Evolutionary conservation across 1,284 basidiomycete genomes (phyloP).

Genomic region (Rhodotorula sp.): DNA sequence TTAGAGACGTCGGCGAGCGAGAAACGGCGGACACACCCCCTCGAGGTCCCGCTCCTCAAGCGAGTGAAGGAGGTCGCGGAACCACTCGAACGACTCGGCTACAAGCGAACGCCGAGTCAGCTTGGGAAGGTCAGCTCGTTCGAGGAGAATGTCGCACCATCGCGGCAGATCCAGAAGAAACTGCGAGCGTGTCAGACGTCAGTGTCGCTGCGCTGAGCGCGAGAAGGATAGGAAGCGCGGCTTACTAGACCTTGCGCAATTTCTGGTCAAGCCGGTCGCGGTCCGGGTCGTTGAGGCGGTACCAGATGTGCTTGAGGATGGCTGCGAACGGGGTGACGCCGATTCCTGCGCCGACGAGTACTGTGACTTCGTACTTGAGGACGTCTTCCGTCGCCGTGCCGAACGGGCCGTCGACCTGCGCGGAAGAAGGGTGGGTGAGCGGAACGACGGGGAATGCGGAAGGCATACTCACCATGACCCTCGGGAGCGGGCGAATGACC

Average conservation of each 20-base stretch:
- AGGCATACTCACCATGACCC: constrained; percentile 66
- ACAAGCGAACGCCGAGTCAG: background rate
- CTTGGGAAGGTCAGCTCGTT: background rate
- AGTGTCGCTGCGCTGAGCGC: background rate
- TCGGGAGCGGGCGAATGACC: constrained; percentile 69
- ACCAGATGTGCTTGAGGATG: constrained; percentile 91
- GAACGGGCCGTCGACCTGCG: constrained; percentile 45
- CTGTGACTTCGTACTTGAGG: constrained; percentile 67
- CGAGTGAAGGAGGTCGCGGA: constrained; percentile 84
- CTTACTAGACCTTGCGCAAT: constrained; percentile 51
- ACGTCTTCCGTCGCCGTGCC: constrained; percentile 42
- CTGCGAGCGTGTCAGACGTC: background rate
- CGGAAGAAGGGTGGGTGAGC: background rate
- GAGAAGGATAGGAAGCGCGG: background rate
- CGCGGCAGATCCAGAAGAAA: constrained; percentile 47
- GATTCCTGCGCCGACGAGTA: constrained; percentile 81
- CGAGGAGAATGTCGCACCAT: constrained; percentile 29
- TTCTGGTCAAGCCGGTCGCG: constrained; percentile 34
- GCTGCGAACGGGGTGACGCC: constrained; percentile 91
- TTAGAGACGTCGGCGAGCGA: background rate
- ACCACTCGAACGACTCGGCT: constrained; percentile 70
- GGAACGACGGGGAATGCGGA: background rate
- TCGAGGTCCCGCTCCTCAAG: constrained; percentile 85
- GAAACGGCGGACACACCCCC: constrained; percentile 50
- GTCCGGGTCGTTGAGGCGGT: constrained; percentile 45